Percentiles rank a stretch among this genome's conserved stretches.
These are phyloP conservation scores for Singerocomus inundabilis DNA, from an alignment of 1,284 basidiomycete species.

Conservation along the genomic window DNA sequence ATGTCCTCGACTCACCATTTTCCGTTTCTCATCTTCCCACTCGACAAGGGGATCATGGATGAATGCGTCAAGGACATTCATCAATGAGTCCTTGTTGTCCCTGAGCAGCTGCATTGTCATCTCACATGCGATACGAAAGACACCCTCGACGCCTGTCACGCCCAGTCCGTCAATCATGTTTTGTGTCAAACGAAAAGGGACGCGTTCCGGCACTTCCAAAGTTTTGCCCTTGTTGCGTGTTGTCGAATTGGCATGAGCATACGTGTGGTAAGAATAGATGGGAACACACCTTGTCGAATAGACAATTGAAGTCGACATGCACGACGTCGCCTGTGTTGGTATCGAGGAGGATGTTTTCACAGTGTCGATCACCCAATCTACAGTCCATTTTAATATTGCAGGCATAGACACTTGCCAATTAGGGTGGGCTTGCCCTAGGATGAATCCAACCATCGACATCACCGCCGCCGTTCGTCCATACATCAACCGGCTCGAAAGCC, in stretches of 20 bases:
- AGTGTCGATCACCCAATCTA: constrained; percentile 96
- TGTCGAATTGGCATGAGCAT: not conserved
- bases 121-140: constrained; percentile 92
- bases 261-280: not conserved
- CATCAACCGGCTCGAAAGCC: constrained; percentile 85
- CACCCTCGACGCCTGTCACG: constrained; percentile 92
- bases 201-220: constrained; percentile 88
- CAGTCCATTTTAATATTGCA: no score
- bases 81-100: constrained; percentile 90
- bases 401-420: no score
- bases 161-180: constrained; percentile 94
- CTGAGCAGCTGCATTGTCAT: constrained; percentile 87
- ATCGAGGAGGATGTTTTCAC: constrained; percentile 97
- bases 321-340: constrained; percentile 87
- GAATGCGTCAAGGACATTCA: constrained; percentile 97
- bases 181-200: constrained; percentile 95
- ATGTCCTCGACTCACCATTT: constrained; percentile 42
- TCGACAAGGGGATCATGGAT: constrained; percentile 97
- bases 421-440: constrained; percentile 71
- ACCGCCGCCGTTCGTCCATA: constrained; percentile 93
- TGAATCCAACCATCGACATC: constrained; percentile 99
- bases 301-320: constrained; percentile 97
- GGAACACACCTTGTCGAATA: constrained; percentile 84
- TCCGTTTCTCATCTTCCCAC: constrained; percentile 82
- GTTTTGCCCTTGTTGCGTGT: constrained; percentile 64